Evolutionary conservation across 2,329 filamentous ascomycete genomes (phyloP).

Genomic region (Xylariaceae sp.): DNA sequence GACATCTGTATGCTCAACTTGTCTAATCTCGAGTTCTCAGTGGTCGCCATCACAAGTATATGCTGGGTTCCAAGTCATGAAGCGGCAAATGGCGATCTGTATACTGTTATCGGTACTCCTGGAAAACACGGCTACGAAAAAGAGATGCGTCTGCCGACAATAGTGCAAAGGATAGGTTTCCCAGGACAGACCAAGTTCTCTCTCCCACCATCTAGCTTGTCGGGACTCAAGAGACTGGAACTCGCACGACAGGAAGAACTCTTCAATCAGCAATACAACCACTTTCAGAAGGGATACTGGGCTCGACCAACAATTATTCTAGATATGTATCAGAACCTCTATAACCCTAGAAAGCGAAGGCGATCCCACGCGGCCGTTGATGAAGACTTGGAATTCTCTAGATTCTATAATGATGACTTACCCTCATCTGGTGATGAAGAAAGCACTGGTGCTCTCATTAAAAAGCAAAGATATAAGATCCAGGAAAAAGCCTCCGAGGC

Average conservation of each 20-base stretch:
- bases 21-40: conserved; percentile 20
- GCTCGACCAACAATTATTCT: neutral
- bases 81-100: conserved; percentile 28
- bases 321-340: no score
- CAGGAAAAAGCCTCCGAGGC: neutral
- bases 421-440: conserved; percentile 2
- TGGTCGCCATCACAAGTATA: conserved; percentile 26
- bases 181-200: conserved; percentile 8
- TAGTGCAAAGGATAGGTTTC: conserved; percentile 24
- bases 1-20: conserved; percentile 34
- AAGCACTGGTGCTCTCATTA: neutral
- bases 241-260: neutral
- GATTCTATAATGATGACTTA: conserved; percentile 1
- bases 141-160: conserved; percentile 16
- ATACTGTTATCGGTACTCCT: conserved; percentile 38
- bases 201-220: neutral
- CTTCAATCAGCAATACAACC: conserved; percentile 6
- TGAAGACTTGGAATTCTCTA: neutral
- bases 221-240: conserved; percentile 1
- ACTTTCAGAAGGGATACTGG: neutral
- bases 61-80: conserved; percentile 39
- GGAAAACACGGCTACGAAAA: conserved; percentile 13
- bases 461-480: neutral
- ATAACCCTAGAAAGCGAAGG: no score
- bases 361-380: neutral